Base-by-base conservation (phyloP, 2,329 filamentous ascomycete genomes). In the Cercospora sp. region DNA sequence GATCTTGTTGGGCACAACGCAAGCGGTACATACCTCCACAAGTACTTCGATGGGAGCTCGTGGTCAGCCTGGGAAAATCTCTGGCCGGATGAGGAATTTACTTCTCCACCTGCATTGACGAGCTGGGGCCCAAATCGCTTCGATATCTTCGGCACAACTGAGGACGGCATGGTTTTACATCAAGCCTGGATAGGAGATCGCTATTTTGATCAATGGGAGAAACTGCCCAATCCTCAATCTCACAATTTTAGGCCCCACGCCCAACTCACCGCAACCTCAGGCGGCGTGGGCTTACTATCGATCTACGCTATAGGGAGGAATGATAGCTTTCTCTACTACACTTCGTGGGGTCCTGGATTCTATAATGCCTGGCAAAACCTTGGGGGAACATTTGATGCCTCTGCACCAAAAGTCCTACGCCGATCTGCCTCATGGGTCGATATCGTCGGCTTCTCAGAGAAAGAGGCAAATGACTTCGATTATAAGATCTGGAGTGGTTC, bases 121-220 rank as follows among this genome's bases (percentile, higher is more conserved):
- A 43, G 32, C 59, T 61, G 59, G 59, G 59, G 59, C 32, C 0
- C 2, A 1, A 45, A 61, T 7, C 59, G 59, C 8, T 61, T 61
- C 59, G 59, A 61, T 5, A 24, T 61, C 21, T 61, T 61, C 13
- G 59, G 59, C 3, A 40, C 37, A 2, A 32, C 10, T 26, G 30
- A 40, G 30, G 21, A 61, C 9, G 59, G 59, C 5, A 28, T 7
- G 8, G 59, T 61, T 5, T 18, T 61, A 3, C 59, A 61, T 10
- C 59, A 61, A 61, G 59, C 59, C 9, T 61, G 59, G 59, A 5
- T 18, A 61, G 59, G 59, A 26, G 59, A 61, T 43, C n/a, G n/a
- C 32, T 61, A 26, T n/a, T 61, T 61, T 18, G 32, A 40, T 2
- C 18, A 49, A 28, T 61, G 32, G n/a, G 59, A 61, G 24, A 32